Evolutionary conservation across 306 rosid species (phyloP), one percentile per base, ranked within the genome.

Genomic region (Begonia masoniana): DNA sequence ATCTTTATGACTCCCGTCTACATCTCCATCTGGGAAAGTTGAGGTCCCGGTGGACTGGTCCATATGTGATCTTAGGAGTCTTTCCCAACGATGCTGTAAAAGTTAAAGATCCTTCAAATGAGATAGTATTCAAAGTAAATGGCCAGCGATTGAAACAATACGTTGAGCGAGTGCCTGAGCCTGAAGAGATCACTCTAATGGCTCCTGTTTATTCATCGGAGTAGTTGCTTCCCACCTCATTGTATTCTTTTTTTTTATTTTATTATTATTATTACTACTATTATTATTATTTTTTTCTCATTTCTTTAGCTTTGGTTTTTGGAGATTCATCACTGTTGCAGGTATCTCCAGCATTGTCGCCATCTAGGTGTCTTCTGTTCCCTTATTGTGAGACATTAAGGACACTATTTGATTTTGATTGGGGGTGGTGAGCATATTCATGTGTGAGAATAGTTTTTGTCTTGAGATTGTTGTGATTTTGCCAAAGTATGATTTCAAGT

Each of bases 1-100:
- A 17, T 17, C 19, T 17, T 17, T 17, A 17, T 17, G 19, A 17
- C 19, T 17, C 19, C 19, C 19, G 13, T 5, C 43, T 56, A 2
- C 61, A 56, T 56, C 60, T 56, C 50, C 50, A 56, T n/a, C 26
- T 8, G 1, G 39, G 36, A 8, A 56, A 56, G 35, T 15, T 56
- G 11, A 56, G 50, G 43, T 41, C 50, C 15, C 41, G 61, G 13
- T 56, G 50, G 50, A 56, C 24, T 7, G 49, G 13, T 56, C 50
- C 50, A 14, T 15, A 41, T 56, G 36, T 56, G 35, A 35, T 56
- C 15, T 41, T 14, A 43, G 0, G 12, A 13, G 35, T 15, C 11
- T 56, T 41, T 16, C 36, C 61, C 13, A 41, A 56, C 12, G 35
- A 12, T 13, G 50, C 61, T 56, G 16, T 42, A 2, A 50, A 56